Percentiles rank a stretch among this genome's conserved stretches.
Conservation (phyloP, 1,284 basidiomycete species). For the Apiotrichum akiyoshidainum region DNA sequence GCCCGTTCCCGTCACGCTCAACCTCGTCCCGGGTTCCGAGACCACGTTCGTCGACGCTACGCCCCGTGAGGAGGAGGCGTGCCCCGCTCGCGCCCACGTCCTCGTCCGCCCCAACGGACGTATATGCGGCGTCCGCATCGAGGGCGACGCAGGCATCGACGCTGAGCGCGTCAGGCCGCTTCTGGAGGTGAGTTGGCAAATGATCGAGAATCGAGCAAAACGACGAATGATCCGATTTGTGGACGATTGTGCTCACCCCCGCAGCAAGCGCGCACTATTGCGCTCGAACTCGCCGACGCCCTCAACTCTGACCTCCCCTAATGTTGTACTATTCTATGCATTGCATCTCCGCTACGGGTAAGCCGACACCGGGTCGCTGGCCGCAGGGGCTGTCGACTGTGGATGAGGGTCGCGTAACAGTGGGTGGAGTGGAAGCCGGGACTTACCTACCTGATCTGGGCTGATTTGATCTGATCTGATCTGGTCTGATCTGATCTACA, state of each 20-base stretch:
- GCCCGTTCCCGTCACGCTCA: constrained; percentile 46
- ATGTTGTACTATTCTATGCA: constrained; percentile 17
- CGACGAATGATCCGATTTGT: background rate
- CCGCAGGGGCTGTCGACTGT: too few species aligned
- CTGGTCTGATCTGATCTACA: too few species aligned
- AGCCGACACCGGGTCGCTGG: too few species aligned
- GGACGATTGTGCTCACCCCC: background rate
- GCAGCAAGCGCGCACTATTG: constrained; percentile 17
- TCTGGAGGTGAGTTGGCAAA: constrained; percentile 17
- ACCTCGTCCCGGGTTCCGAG: constrained; percentile 37
- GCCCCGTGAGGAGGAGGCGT: constrained; percentile 46
- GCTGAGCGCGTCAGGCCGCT: constrained; percentile 30
- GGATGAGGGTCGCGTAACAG: too few species aligned
- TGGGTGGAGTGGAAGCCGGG: too few species aligned
- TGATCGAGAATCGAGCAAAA: background rate
- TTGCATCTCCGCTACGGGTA: background rate
- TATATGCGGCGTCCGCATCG: constrained; percentile 45
- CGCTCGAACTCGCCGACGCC: constrained; percentile 12
- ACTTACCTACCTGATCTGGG: too few species aligned
- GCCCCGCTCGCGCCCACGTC: constrained; percentile 42
- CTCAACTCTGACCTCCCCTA: constrained; percentile 20
- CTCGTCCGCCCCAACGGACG: constrained; percentile 38
- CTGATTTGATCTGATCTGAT: too few species aligned
- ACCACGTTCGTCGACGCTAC: constrained; percentile 47
- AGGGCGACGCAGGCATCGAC: constrained; percentile 42